These are phyloP conservation scores for Trametes sanguinea DNA, from an alignment of 768 basidiomycete genomes.

Conservation along the genomic window DNA sequence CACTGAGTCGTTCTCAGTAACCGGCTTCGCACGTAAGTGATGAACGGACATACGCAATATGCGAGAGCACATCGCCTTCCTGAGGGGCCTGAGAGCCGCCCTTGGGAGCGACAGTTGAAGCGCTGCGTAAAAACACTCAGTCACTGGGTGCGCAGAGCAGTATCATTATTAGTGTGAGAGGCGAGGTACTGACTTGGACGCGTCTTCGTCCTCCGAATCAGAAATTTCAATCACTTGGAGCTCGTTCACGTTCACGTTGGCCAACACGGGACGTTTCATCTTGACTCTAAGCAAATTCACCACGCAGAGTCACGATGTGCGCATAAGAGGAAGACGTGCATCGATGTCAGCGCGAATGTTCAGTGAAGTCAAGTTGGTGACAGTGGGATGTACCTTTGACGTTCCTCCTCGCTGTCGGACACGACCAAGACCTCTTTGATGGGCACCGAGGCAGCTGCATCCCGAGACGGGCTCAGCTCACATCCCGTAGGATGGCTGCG, in stretches of 20 bases:
- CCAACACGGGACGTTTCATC: not conserved
- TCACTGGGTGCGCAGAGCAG: too few species aligned
- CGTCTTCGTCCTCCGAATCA: conserved; percentile 25
- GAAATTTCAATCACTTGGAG: conserved; percentile 49
- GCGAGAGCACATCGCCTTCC: too few species aligned
- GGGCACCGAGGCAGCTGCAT: not conserved
- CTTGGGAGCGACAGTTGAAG: too few species aligned
- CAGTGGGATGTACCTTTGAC: conserved; percentile 33
- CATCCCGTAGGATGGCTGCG: too few species aligned
- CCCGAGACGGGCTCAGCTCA: too few species aligned
- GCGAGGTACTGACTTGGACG: not conserved
- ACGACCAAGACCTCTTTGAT: conserved; percentile 36
- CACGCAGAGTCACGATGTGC: not conserved
- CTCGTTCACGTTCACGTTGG: conserved; percentile 3
- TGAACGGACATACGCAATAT: too few species aligned
- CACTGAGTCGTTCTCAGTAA: too few species aligned
- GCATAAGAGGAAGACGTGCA: not conserved
- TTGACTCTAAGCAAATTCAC: not conserved
- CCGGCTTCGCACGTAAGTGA: too few species aligned
- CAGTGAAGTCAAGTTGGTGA: not conserved
- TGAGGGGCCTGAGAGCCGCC: too few species aligned
- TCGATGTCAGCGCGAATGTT: too few species aligned
- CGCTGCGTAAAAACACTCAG: not conserved
- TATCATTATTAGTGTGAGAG: not conserved
- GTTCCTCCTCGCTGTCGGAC: conserved; percentile 54